Base-by-base conservation (phyloP, 495 filamentous ascomycete species). In the Xylaria flabelliformis region DNA sequence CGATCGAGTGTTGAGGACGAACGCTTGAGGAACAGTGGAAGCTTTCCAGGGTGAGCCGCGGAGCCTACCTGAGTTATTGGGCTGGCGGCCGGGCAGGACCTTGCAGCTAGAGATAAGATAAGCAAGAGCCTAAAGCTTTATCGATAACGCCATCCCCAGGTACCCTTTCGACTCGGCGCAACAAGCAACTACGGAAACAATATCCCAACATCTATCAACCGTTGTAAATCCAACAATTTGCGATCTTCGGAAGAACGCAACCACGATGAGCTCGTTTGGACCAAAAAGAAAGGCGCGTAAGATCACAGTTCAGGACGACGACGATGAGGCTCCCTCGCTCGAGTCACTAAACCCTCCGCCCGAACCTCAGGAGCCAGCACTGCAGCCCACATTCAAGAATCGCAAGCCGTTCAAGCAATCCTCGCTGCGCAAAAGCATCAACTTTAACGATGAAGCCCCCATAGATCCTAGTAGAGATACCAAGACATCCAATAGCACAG, bases 261-360 rank as follows among this genome's bases (percentile, higher is more conserved):
- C 53, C 53, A 91, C 90, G 82, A 94, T 90, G 81, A 89, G 89
- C 51, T 83, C 87, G 1, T 92, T 93, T 73, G 85, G 83, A 7
- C 87, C 89, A 41, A 90, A 92, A 73, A 88, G 93, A 64, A 93
- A 93, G 74, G 86, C 92, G 32, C 90, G 92, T 69, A 91, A 92
- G 79, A 90, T 97, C 73, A 89, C 89, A 26, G 87, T 88, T 0
- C 87, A 90, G 71, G 91, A 92, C 48, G 90, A 92, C 59, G 88
- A 91, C 13, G 88, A 90, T 24, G 77, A 76, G 50, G 32, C 56
- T 50, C 78, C 70, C 41, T 69, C 62, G 56, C 42, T 65, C 36
- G 67, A 75, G 32, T 68, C 78, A 2, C 53, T 79, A 55, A 80
- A 76, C 21, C 77, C 74, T 29, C 73, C 76, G 64, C 78, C 78